Percentiles rank a stretch among this genome's conserved stretches.
These are phyloP conservation scores for Scleromitrula shiraiana DNA, from an alignment of 2,329 filamentous ascomycete species.

Conservation along the genomic window DNA sequence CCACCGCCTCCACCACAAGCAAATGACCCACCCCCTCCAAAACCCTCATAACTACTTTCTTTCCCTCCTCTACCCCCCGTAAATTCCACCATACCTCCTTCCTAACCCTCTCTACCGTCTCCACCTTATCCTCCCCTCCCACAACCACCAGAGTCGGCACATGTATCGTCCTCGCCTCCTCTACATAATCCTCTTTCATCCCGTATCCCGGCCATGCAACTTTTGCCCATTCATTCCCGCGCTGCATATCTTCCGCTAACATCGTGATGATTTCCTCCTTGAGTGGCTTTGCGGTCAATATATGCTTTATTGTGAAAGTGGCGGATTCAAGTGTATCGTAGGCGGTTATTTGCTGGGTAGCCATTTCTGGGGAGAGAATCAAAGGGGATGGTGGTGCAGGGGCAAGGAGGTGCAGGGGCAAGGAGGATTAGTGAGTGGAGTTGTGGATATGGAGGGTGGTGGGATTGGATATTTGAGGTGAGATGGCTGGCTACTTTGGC, in stretches of 20 bases:
- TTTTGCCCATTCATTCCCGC: slow-evolving; percentile 27
- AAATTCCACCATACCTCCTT: slow-evolving; percentile 21
- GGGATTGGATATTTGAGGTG: neutral
- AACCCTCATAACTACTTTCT: slow-evolving; percentile 14
- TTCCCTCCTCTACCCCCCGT: neutral
- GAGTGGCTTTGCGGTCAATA: slow-evolving; percentile 25
- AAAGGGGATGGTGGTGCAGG: slow-evolving; percentile 31
- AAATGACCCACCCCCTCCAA: slow-evolving; percentile 14
- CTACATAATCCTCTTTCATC: slow-evolving; percentile 30
- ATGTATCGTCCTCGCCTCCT: slow-evolving; percentile 14
- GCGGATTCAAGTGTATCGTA: slow-evolving; percentile 28
- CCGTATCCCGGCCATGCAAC: slow-evolving; percentile 31
- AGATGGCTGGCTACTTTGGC: slow-evolving; percentile 29
- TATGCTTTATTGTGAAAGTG: slow-evolving; percentile 28
- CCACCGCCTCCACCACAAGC: slow-evolving; percentile 14
- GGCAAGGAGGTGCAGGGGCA: slow-evolving; percentile 23
- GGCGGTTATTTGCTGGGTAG: slow-evolving; percentile 29
- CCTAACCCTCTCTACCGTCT: slow-evolving; percentile 27
- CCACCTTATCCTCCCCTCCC: slow-evolving; percentile 30
- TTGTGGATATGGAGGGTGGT: slow-evolving; percentile 11
- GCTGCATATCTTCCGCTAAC: slow-evolving; percentile 26
- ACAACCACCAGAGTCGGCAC: slow-evolving; percentile 24
- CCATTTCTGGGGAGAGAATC: slow-evolving; percentile 29
- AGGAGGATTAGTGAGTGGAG: slow-evolving; percentile 13
- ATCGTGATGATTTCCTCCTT: slow-evolving; percentile 8